Base-by-base conservation (phyloP, 768 basidiomycete species). In the Lactarius hatsudake region DNA sequence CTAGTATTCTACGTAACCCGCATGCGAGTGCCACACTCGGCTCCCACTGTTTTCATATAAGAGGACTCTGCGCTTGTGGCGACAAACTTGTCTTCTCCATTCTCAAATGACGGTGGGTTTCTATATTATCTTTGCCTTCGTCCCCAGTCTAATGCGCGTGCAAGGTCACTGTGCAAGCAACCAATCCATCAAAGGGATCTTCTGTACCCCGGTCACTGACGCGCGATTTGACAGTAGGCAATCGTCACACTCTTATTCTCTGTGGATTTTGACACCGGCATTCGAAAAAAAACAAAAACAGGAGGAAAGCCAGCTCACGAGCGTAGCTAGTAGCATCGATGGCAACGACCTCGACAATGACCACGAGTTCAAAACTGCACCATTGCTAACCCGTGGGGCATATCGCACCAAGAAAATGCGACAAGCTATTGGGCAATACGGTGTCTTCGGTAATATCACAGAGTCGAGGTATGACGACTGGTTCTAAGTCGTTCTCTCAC, bases 391-490 rank as follows among this genome's bases (percentile, higher is more conserved):
- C n/a, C 69, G 74, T 20, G 72, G 61, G 5, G 76, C 76, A 15
- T 76, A 73, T 64, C 26, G 72, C 23, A 42, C 48, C 12, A 69
- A 69, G 0, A 71, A 67, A 0, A 53, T 73, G 34, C 38, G 30
- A 18, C 74, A 77, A 2, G 74, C 73, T n/a, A 63, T 75, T 10
- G 76, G 79, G 0, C 89, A 90, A 68, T 88, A 90, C 66, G 89
- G 88, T 0, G 82, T 90, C 1, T 69, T 90, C 0, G 89, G 89
- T 0, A 78, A 42, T 20, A 64, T 68, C 12, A 51, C 64, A 2
- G 67, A 68, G 26, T 56, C 67, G 32, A 26, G 54, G 67, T 68
- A 32, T n/a, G 63, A 15, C 6, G 17, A 23, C 30, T 15, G 13
- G 43, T 59, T 23, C 13, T 23, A 32, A 26, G 5, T 23, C 9